Base-by-base conservation (phyloP, 805 yeast species). In the Saccharomycopsis capsularis region DNA sequence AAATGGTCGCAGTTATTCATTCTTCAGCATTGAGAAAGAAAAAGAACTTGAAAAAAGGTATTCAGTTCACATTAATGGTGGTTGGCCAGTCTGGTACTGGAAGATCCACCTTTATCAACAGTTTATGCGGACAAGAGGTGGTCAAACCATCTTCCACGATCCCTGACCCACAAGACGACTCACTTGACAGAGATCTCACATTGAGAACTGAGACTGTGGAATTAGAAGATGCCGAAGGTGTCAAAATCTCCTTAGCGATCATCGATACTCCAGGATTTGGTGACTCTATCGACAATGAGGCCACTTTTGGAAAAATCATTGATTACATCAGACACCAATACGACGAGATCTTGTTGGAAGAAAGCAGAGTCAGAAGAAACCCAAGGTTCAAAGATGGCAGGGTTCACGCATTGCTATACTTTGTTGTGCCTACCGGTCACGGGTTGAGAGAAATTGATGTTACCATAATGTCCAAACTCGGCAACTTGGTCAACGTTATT, bases 81-180 rank as follows among this genome's bases (percentile, higher is more conserved):
- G 82, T 87, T 48, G 97, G 96, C 39, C 84, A 85, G 61, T 78
- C 82, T 42, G 97, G 97, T 2, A 70, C 81, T 41, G 96, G 96
- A 16, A 77, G 96, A 63, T 84, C 95, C n/a, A 89, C 96, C 3
- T 83, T 89, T 59, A 86, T 90, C 63, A 89, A 90, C 68, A 84
- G 95, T 34, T 71, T 89, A 47, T 89, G 96, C 68, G 95, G 85
- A 52, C 93, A 89, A 56, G 81, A 84, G 57, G 89, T 89, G 35
- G 91, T 85, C 11, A 87, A 84, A 38, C 73, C 81, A 0, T 77
- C 85, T 2, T 75, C 82, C 27, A 80, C 88, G 1, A 69, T 75
- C 13, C 63, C 74, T 52, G 59, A 71, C 24, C 73, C 74, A 24
- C 80, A 81, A 34, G 87, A 82, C 55, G 62, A 60, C 3, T 61